Evolutionary conservation across 805 yeast genomes (phyloP), one percentile per base, ranked within the genome.

Genomic region (Zygosaccharomyces lentus): DNA sequence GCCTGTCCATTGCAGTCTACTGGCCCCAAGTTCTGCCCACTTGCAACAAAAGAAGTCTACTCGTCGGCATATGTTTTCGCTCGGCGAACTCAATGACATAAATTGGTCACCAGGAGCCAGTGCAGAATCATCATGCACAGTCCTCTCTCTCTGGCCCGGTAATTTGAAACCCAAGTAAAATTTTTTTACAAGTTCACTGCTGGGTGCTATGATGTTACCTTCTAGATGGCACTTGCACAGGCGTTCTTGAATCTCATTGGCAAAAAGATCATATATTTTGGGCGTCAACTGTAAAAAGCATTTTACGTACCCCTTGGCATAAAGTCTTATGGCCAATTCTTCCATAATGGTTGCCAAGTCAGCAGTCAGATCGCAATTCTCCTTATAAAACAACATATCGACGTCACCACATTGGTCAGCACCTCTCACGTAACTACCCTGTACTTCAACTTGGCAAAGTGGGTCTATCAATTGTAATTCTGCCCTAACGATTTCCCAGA

Each of bases 1-100:
- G 3, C 68, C 68, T 0, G 59, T 61, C 50, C 58, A 64, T 30
- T 64, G 66, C n/a, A 64, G 29, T 47, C 59, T 53, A 3, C 58
- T 54, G 2, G 67, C 59, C n/a, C 67, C 68, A 23, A 62, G 35
- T 47, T 62, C 64, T 3, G 61, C 54, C 62, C 63, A 64, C 44
- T 48, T 55, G 42, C 64, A 55, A 23, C 55, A 44, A 31, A 64
- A 58, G 37, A 64, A 62, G 48, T 64, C 68, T 6, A 64, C 50
- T 32, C 68, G 47, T 34, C 68, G 46, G 36, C 68, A 64, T 1
- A 55, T 52, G 32, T 43, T 46, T 12, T 38, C 37, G 13, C 16
- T 24, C 7, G 27, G 26, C n/a, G 50, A 25, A 42, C 40, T 58
- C 10, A 49, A 29, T 13, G 65, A 58, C 62, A 61, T 51, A 16